These are phyloP conservation scores for Bipolaris victoriae DNA, from an alignment of 2,329 filamentous ascomycete genomes.

Conservation along the genomic window DNA sequence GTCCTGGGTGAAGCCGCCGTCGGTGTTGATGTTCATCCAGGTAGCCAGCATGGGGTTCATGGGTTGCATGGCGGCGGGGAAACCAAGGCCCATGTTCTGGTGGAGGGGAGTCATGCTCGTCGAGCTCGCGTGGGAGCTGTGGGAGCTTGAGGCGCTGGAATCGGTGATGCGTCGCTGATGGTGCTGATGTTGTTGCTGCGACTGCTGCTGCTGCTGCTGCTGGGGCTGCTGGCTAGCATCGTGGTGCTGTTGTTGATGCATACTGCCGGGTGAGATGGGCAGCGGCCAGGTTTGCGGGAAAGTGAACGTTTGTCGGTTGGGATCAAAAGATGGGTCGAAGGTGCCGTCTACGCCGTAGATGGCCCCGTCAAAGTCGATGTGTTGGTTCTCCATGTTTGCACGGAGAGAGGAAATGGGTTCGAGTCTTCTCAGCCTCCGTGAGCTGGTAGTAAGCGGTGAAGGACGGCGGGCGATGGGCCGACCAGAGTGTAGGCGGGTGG, in stretches of 20 bases:
- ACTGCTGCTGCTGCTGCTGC: slow-evolving; percentile 29
- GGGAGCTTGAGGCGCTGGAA: slow-evolving; percentile 31
- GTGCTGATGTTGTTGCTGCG: slow-evolving; percentile 27
- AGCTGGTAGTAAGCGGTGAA: slow-evolving; percentile 42
- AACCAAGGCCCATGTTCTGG: slow-evolving; percentile 41
- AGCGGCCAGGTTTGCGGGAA: slow-evolving; percentile 49
- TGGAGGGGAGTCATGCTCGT: slow-evolving; percentile 45
- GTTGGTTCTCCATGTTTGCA: slow-evolving; percentile 52
- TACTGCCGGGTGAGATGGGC: slow-evolving; percentile 43
- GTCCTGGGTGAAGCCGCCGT: slow-evolving; percentile 40
- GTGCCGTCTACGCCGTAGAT: slow-evolving; percentile 45
- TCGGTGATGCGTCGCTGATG: slow-evolving; percentile 39
- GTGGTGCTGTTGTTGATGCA: slow-evolving; percentile 35
- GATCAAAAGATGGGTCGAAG: slow-evolving; percentile 49
- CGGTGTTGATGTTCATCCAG: slow-evolving; percentile 53
- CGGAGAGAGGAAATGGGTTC: slow-evolving; percentile 26
- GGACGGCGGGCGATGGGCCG: slow-evolving; percentile 31
- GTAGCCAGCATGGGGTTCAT: slow-evolving; percentile 47
- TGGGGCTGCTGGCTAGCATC: slow-evolving; percentile 17
- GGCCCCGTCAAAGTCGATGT: slow-evolving; percentile 47
- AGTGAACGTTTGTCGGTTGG: slow-evolving; percentile 40
- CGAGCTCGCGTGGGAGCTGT: slow-evolving; percentile 30
- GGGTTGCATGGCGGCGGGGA: slow-evolving; percentile 42
- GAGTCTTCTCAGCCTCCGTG: slow-evolving; percentile 45
- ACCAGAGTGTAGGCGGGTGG: slow-evolving; percentile 16